Evolutionary conservation across 2,329 filamentous ascomycete species (phyloP).

Genomic region (Aspergillus novoparasiticus): DNA sequence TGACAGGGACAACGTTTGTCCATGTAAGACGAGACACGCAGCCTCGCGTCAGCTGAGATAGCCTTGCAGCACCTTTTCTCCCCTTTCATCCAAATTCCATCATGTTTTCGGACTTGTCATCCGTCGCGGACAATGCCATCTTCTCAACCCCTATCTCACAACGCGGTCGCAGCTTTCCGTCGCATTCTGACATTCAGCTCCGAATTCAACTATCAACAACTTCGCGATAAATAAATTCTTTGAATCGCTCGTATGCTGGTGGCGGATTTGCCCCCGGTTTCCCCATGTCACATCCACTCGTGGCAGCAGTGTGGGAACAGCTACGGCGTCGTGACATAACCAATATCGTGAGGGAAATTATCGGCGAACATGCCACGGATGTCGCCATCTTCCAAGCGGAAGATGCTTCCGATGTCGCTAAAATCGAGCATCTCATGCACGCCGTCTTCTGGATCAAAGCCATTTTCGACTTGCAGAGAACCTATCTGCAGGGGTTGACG

Average conservation of each 20-base stretch:
- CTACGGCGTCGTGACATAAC: slow-evolving; percentile 38
- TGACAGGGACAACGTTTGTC: slow-evolving; percentile 6
- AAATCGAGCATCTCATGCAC: slow-evolving; percentile 28
- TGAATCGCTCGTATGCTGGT: slow-evolving; percentile 18
- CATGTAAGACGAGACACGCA: slow-evolving; percentile 26
- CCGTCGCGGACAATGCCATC: not conserved
- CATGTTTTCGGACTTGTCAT: not conserved
- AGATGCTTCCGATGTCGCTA: slow-evolving; percentile 20
- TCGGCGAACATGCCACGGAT: slow-evolving; percentile 37
- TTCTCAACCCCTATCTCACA: not conserved
- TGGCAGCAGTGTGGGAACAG: slow-evolving; percentile 40
- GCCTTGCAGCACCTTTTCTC: slow-evolving; percentile 5
- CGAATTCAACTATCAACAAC: not conserved
- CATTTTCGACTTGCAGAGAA: slow-evolving; percentile 39
- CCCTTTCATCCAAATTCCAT: slow-evolving; percentile 6
- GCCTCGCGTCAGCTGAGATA: slow-evolving; percentile 25
- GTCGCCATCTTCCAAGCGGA: slow-evolving; percentile 26
- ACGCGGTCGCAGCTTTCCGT: slow-evolving; percentile 1
- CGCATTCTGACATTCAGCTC: not conserved
- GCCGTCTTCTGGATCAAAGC: slow-evolving; percentile 40
- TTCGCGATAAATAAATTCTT: not conserved
- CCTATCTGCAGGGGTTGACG: slow-evolving; percentile 33
- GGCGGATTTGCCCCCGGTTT: slow-evolving; percentile 9
- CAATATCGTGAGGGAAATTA: slow-evolving; percentile 38
- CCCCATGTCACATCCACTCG: slow-evolving; percentile 34